phyloP scores from a whole-genome alignment of 306 rosid genomes.

The Sphenostylis stenocarpa region DNA sequence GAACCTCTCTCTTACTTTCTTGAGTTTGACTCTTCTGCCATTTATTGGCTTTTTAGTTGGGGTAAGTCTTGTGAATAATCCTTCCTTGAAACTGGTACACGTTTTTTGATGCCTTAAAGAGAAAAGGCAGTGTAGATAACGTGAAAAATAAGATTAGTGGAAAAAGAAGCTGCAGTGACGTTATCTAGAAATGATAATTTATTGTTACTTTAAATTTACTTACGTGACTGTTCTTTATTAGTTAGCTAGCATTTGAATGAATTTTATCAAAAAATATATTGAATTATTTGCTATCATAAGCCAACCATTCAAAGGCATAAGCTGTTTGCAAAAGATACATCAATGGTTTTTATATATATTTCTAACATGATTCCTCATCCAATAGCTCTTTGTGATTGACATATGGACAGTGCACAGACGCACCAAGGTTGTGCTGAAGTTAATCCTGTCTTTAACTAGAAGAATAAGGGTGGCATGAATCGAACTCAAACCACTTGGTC shows the following conservation, averaged over 20 bases:
- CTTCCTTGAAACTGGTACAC: not conserved
- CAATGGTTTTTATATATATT: not conserved
- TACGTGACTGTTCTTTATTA: slow-evolving; percentile 2
- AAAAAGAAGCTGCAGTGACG: not conserved
- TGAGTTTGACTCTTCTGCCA: slow-evolving; percentile 78
- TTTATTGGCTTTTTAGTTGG: slow-evolving; percentile 79
- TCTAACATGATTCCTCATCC: not conserved
- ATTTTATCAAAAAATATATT: not conserved
- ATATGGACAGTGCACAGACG: not conserved
- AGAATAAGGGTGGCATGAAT: not conserved
- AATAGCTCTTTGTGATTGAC: not conserved
- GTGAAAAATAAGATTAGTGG: slow-evolving; percentile 1
- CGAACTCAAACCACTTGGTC: not conserved
- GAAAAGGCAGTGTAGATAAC: not conserved
- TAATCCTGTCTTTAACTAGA: not conserved
- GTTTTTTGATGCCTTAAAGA: not conserved
- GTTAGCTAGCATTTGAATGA: not conserved
- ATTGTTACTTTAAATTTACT: not conserved
- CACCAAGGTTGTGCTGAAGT: not conserved
- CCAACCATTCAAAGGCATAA: not conserved
- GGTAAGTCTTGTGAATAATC: slow-evolving; percentile 58
- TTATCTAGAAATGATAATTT: not conserved
- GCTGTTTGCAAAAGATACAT: not conserved
- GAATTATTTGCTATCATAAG: not conserved
- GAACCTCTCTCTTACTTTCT: slow-evolving; percentile 79